Percentiles rank a stretch among this genome's conserved stretches.
Conservation (phyloP, 768 basidiomycete genomes). For the Pholiota microspora region DNA sequence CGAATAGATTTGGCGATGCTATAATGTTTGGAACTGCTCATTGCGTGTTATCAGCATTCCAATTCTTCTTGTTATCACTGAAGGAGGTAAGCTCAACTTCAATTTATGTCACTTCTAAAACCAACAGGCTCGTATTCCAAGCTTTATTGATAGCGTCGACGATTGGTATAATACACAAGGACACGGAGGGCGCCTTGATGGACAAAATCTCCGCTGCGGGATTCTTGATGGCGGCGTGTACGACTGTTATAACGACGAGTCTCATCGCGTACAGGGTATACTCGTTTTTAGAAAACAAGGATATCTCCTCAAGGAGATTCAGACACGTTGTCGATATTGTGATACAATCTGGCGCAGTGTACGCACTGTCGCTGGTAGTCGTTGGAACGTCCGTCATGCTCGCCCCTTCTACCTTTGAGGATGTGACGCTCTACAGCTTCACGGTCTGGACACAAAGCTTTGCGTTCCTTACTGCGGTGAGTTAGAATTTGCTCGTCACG, state of each 20-base stretch:
- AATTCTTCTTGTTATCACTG: background rate
- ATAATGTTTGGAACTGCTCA: constrained; percentile 1
- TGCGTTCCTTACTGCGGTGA: background rate
- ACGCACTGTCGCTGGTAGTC: background rate
- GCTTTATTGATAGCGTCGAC: background rate
- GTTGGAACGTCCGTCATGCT: background rate
- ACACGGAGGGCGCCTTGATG: background rate
- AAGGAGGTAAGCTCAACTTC: background rate
- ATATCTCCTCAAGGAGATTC: background rate
- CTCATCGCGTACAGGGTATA: constrained; percentile 7
- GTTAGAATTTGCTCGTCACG: background rate
- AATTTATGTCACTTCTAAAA: background rate
- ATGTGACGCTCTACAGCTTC: background rate
- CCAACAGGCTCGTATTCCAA: too few relatives aligned
- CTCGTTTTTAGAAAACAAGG: background rate
- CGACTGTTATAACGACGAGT: background rate
- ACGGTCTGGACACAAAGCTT: background rate
- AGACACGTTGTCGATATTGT: background rate
- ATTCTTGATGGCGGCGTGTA: background rate
- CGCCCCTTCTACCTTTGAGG: background rate
- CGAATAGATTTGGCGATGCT: constrained; percentile 8
- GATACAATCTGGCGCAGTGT: background rate
- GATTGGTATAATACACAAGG: background rate
- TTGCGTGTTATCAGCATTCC: background rate
- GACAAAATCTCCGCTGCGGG: constrained; percentile 2